Evolutionary conservation across 2,329 filamentous ascomycete genomes (phyloP).

Genomic region (Colletotrichum chlorophyti): DNA sequence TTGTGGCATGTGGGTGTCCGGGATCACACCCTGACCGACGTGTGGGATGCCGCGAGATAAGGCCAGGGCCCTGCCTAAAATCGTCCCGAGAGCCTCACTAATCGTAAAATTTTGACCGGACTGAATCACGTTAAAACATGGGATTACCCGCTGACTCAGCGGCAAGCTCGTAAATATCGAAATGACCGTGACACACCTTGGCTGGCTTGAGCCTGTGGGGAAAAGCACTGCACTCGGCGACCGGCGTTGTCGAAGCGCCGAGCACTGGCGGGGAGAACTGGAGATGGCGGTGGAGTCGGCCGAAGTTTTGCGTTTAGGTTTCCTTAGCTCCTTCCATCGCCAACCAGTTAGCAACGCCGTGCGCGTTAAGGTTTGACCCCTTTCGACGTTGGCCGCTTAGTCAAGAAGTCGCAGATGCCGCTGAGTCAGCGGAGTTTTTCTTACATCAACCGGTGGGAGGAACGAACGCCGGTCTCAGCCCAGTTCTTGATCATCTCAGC

Average conservation of each 20-base stretch:
- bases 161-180: background rate
- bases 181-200: background rate
- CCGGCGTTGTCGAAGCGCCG: slow-evolving; percentile 9
- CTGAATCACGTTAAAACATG: background rate
- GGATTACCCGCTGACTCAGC: slow-evolving; percentile 11
- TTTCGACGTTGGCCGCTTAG: background rate
- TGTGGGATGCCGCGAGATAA: slow-evolving; percentile 3
- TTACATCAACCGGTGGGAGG: slow-evolving; percentile 19
- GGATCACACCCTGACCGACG: slow-evolving; percentile 10
- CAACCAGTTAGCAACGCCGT: background rate
- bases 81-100: slow-evolving; percentile 1
- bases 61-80: background rate
- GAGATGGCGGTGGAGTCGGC: background rate
- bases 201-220: background rate
- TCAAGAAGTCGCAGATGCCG: accelerated
- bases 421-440: slow-evolving; percentile 20
- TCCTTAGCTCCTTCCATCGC: too few species aligned
- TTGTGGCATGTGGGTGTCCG: slow-evolving; percentile 1
- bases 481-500: background rate
- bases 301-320: background rate
- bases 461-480: background rate
- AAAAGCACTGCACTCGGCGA: background rate
- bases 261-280: background rate
- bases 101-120: background rate
- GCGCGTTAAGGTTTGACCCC: background rate